These are phyloP conservation scores for Nothomitra cinnamomea DNA, from an alignment of 2,329 filamentous ascomycete genomes.

Conservation along the genomic window DNA sequence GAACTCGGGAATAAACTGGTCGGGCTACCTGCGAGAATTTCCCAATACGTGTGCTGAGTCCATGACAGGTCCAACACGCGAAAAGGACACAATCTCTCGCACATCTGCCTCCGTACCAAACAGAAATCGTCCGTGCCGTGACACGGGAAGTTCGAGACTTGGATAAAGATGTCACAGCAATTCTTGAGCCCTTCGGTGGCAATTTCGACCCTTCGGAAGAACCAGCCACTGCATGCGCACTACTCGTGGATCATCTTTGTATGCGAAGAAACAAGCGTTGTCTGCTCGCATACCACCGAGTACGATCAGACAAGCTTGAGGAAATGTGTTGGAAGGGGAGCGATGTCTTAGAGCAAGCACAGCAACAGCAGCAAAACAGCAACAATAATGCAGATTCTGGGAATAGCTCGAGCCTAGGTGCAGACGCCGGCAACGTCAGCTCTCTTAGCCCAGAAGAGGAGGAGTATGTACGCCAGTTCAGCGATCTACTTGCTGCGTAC, in stretches of 20 bases:
- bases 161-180: conserved; percentile 63
- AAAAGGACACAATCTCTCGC: conserved; percentile 80
- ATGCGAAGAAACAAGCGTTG: conserved; percentile 96
- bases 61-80: conserved; percentile 75
- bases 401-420: conserved; percentile 22
- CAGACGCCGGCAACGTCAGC: conserved; percentile 39
- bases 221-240: conserved; percentile 67
- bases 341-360: conserved; percentile 54
- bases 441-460: conserved; percentile 90
- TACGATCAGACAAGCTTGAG: conserved; percentile 78
- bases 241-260: conserved; percentile 84
- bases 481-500: conserved; percentile 82
- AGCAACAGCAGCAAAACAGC: conserved; percentile 26
- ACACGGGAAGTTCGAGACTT: conserved; percentile 87
- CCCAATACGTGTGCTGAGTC: background rate
- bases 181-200: conserved; percentile 68
- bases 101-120: conserved; percentile 80
- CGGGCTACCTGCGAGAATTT: conserved; percentile 14
- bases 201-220: conserved; percentile 73
- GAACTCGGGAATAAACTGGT: conserved; percentile 78
- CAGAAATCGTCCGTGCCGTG: conserved; percentile 73
- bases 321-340: conserved; percentile 83
- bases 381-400: conserved; percentile 13
- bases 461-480: conserved; percentile 85
- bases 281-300: conserved; percentile 82